Evolutionary conservation across 768 basidiomycete species (phyloP), one percentile per base, ranked within the genome.

Genomic region (Xerocomellus amylosporus): DNA sequence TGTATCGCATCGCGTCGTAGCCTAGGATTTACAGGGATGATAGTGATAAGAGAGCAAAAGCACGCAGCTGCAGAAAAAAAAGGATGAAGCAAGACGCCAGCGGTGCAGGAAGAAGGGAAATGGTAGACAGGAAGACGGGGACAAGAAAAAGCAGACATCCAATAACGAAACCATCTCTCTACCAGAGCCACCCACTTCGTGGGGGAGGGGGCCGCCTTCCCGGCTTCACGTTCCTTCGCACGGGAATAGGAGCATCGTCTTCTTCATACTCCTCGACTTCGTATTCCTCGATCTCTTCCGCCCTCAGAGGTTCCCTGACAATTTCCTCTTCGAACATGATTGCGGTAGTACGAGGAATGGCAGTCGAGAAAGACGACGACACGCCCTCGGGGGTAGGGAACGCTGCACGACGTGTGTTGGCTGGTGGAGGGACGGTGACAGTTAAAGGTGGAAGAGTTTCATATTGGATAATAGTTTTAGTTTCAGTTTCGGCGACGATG

Each of bases 391-490:
- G 90, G 28, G 82, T 80, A 20, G 90, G 89, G 61, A 80, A 79
- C 28, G 87, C 83, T 55, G 84, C 90, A 62, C 81, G 79, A 58
- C 88, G 88, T 47, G 88, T 90, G 66, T 83, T 87, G 64, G 88
- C 85, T 58, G 90, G 89, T 26, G 87, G 81, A 43, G 87, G 88
- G 58, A 87, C 80, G 49, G 82, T 82, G 63, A 87, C 79, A 58
- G 84, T 84, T 71, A 85, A 73, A 50, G 85, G 85, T 65, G 67
- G 76, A 59, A 64, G 74, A n/a, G 71, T 74, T 64, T 72, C 72
- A 43, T 70, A 72, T 70, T 80, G 76, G 56, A 87, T 74, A 50
- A 86, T 73, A 42, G 82, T 87, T 75, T 82, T 85, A 58, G 82
- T 86, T 75, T 82, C 77, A 44, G 81, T 77, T 74, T 83, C 81